Evolutionary conservation across 371 early-diverging fungal species (phyloP), one percentile per base, ranked within the genome.

Genomic region (Nematocida sp.): DNA sequence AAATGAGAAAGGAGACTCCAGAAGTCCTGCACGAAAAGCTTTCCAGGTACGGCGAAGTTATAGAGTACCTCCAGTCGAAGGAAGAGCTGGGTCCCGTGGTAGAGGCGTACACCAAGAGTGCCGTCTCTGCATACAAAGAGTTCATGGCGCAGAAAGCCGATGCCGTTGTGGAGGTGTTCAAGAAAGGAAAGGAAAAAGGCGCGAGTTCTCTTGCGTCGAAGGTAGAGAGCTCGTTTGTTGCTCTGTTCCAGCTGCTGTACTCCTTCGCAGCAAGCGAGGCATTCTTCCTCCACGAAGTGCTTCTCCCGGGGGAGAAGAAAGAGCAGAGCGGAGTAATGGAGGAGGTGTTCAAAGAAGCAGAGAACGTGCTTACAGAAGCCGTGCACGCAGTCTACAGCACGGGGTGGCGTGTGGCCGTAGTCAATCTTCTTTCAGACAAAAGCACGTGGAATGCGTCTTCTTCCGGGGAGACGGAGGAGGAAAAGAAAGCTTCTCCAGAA

Each of bases 271-370:
- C 45, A 7, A 70, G 31, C 8, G 74, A 70, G 34, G 56, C 46
- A 38, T 43, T 49, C 56, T 70, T 56, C 54, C 32, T 38, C 29
- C 2, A 32, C 32, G 52, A 41, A 17, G 46, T 46, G n/a, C 52
- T 55, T 23, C 38, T 29, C 54, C 21, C 11, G 37, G 21, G 27
- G 23, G 48, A 77, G 11, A 67, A 64, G 25, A 38, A 46, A 13
- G 51, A 49, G 48, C 27, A 45, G 43, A 34, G 51, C 37, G 32
- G 57, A 38, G 43, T 37, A n/a, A 19, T 75, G 8, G 54, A 75
- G 62, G 25, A 70, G 49, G 54, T 70, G 19, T 70, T 70, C 53
- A 48, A 27, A 43, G 43, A 60, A 23, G 62, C 74, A 1, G 58
- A 60, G 32, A 34, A 57, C 31, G 54, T 41, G 25, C 27, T 70